phyloP scores from a whole-genome alignment of 495 filamentous ascomycete genomes.

The Cairneyella variabilis region DNA sequence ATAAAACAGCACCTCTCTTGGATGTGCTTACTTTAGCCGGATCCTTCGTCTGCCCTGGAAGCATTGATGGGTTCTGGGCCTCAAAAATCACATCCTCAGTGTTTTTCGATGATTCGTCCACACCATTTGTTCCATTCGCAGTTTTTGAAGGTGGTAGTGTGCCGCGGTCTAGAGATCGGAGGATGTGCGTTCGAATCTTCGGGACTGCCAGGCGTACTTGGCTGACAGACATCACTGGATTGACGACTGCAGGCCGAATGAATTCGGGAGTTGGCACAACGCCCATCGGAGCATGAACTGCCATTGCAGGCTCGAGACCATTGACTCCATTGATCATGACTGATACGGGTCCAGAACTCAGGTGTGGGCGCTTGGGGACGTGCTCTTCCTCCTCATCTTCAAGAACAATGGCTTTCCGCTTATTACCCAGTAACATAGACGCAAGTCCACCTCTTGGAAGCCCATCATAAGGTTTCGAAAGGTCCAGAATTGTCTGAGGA shows the following conservation, averaged over 20 bases:
- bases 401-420: slow-evolving; percentile 69
- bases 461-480: slow-evolving; percentile 93
- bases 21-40: slow-evolving; percentile 78
- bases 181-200: slow-evolving; percentile 75
- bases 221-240: slow-evolving; percentile 72
- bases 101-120: slow-evolving; percentile 56
- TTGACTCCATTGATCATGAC: slow-evolving; percentile 74
- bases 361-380: slow-evolving; percentile 56
- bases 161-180: slow-evolving; percentile 48
- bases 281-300: slow-evolving; percentile 49
- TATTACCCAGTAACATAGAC: slow-evolving; percentile 85
- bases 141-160: slow-evolving; percentile 33
- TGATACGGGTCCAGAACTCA: slow-evolving; percentile 60
- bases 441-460: slow-evolving; percentile 86
- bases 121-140: slow-evolving; percentile 36
- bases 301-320: slow-evolving; percentile 65
- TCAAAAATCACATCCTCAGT: slow-evolving; percentile 67
- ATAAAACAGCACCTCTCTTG: slow-evolving; percentile 78
- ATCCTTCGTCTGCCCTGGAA: slow-evolving; percentile 49
- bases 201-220: slow-evolving; percentile 89
- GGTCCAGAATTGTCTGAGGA: slow-evolving; percentile 81
- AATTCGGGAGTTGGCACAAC: slow-evolving; percentile 76
- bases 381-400: slow-evolving; percentile 62
- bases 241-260: slow-evolving; percentile 81
- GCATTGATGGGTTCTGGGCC: slow-evolving; percentile 56